Evolutionary conservation across 331 rosid species (phyloP).

Genomic region (Spiraea crenata): DNA sequence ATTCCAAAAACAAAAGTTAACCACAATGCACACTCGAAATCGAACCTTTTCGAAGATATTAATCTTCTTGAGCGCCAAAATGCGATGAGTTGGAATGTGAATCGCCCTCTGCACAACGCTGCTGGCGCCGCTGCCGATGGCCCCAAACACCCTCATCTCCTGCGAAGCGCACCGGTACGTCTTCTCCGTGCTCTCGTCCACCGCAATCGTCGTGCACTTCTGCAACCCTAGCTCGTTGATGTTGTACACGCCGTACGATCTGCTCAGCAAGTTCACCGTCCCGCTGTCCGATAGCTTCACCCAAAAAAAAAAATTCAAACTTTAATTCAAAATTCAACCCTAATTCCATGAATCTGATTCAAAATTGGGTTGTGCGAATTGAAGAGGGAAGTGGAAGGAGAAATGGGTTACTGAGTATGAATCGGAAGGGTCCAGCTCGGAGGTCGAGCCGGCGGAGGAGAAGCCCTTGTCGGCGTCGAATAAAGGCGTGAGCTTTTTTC

Average conservation of each 20-base stretch:
- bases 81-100: constrained; percentile 81
- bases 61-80: constrained; percentile 86
- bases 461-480: constrained; percentile 80
- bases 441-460: constrained; percentile 52
- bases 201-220: constrained; percentile 63
- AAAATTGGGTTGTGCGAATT: neutral
- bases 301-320: neutral
- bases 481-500: constrained; percentile 53
- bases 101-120: constrained; percentile 96
- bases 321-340: neutral
- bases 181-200: constrained; percentile 58
- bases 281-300: constrained; percentile 82
- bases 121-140: constrained; percentile 95
- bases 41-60: constrained; percentile 63
- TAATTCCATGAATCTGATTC: neutral
- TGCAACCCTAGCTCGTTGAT: constrained; percentile 91
- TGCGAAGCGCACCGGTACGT: constrained; percentile 74
- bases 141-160: constrained; percentile 94
- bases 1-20: neutral
- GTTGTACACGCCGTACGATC: constrained; percentile 88
- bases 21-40: neutral
- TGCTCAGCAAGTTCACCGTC: constrained; percentile 81
- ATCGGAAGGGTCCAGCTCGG: constrained; percentile 72
- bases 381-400: neutral
- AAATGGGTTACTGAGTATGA: constrained; percentile 63